Base-by-base conservation (phyloP, 139 green algal species). In the Auxenochlorella pyrenoidosa region DNA sequence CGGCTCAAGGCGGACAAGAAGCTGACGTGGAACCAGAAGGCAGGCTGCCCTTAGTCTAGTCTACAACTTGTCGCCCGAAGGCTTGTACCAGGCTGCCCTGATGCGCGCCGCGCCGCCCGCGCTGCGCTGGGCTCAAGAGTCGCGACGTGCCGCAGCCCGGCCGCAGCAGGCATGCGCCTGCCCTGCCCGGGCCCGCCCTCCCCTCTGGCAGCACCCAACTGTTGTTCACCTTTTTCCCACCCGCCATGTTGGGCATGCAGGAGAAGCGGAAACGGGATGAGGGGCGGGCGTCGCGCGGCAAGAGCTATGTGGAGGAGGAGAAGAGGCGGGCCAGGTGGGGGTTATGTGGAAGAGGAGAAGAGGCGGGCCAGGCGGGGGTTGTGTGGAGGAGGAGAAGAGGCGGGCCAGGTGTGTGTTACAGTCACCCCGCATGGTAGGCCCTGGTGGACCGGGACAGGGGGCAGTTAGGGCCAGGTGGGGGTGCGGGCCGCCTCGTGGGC, bases 191-290 rank as follows among this genome's bases (percentile, higher is more conserved):
- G 19, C 36, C 71, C 51, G 26, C 54, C 16, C 15, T 63, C 15
- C 54, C 12, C 65, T 72, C 65, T 34, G 15, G 2, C 65, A 10
- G 3, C 21, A 10, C 26, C 28, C 28, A 72, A 13, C 54, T 54
- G 47, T 10, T n/a, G n/a, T n/a, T n/a, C n/a, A n/a, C n/a, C n/a
- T n/a, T 16, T 68, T 71, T 71, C 13, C 5, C 68, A 36, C 36
- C 15, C 36, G 19, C 19, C 71, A 34, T 6, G 8, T 63, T 63
- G 15, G 16, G 2, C 54, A 1, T 54, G 51, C 63, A 85, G 80
- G 80, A 85, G 80, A 85, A 85, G 80, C 80, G 80, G 16, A 85
- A 85, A 63, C 80, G 80, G 19, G 80, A 85, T 18, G 80, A 85
- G 63, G 80, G 80, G 60, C 75, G 75, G 80, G 80, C 63, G 22